Base-by-base conservation (phyloP, 352 stramenopile genomes). In the Phytophthora hybrid region DNA sequence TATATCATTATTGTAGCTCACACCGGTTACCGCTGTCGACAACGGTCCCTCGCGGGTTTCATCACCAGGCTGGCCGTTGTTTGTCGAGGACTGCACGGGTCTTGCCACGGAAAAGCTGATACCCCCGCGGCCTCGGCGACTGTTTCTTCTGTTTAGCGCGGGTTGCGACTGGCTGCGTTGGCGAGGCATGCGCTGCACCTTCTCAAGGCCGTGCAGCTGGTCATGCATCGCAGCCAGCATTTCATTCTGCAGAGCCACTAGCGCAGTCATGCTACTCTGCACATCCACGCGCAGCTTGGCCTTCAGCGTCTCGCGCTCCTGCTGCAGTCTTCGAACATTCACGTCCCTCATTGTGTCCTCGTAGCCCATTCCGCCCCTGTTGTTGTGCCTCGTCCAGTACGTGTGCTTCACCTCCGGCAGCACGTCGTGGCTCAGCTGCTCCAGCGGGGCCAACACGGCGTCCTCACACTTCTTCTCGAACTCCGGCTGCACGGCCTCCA, bases 361-460 rank as follows among this genome's bases (percentile, higher is more conserved):
- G 19, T 53, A 62, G 10, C 74, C 60, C 31, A 58, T 47, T 13
- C 41, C 51, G n/a, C 32, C 52, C 23, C 46, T 65, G 54, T 70
- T 80, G 14, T 76, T 74, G 9, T 84, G 74, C 1, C 87, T 76
- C 14, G 82, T 91, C 88, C 88, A 95, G 66, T 92, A 94, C 37
- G 87, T 84, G 52, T 94, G 81, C 62, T 94, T 93, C 23, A 95
- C 78, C 46, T 95, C 88, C 0, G 85, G 85, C 4, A 95, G 34
- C 2, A 93, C 57, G 3, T 88, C 79, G 21, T 72, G 75, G 37
- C 82, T 78, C 6, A 92, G 59, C 47, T 55, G 55, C 60, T 88
- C 70, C 14, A 94, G 51, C 2, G 82, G 85, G 13, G 52, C 65
- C 1, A 92, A 53, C 23, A 94, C 84, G 60, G 75, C 59, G 3